Conservation (phyloP, 495 filamentous ascomycete genomes). For the Talaromyces proteolyticus region DNA sequence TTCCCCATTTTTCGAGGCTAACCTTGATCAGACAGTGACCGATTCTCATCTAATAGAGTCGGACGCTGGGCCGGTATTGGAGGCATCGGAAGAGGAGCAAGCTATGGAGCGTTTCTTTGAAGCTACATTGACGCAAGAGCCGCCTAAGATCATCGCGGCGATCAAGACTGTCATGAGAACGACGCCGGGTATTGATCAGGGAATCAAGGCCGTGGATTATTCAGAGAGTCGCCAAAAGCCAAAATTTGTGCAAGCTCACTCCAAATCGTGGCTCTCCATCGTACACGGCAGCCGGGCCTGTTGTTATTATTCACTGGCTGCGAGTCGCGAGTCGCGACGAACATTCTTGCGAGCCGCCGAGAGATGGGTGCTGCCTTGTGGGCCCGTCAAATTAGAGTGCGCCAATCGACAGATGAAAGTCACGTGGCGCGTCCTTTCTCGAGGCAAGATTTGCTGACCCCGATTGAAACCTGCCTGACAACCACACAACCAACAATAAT, state of each 20-base stretch:
- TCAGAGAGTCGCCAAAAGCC: not conserved
- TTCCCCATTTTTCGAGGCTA: constrained; percentile 15
- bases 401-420: not conserved
- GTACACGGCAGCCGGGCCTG: too few relatives aligned
- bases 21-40: constrained; percentile 62
- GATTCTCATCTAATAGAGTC: constrained; percentile 43
- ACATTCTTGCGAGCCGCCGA: not conserved
- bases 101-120: constrained; percentile 46
- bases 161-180: too few relatives aligned
- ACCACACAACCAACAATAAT: too few relatives aligned
- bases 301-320: not conserved
- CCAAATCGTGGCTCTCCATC: not conserved
- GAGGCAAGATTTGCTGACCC: too few relatives aligned
- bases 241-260: not conserved
- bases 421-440: not conserved
- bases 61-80: constrained; percentile 43
- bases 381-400: not conserved
- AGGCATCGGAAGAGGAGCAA: constrained; percentile 55
- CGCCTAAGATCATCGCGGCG: constrained; percentile 38
- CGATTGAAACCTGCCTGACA: too few relatives aligned
- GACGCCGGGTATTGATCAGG: too few relatives aligned
- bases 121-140: constrained; percentile 42
- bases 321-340: not conserved
- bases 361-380: not conserved
- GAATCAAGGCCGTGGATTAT: too few relatives aligned